Evolutionary conservation across 805 yeast genomes (phyloP).

Genomic region (Scheffersomyces stipitis): DNA sequence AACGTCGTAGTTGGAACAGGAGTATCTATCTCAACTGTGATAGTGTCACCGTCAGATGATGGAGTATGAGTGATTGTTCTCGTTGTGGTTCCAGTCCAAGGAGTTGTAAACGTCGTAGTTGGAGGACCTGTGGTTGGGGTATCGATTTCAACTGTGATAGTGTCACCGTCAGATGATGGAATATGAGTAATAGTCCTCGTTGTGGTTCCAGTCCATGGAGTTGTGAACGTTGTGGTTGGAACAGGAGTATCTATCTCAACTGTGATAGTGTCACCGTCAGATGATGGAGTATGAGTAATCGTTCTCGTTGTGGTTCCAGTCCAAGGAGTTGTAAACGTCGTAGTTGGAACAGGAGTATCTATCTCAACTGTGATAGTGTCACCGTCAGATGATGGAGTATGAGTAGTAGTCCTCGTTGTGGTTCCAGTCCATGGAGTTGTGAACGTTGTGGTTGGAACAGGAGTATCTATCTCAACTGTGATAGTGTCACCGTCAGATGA

Average conservation of each 20-base stretch:
- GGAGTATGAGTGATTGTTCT: background rate
- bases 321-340: background rate
- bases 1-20: too few species aligned
- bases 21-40: too few species aligned
- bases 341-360: too few species aligned
- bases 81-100: background rate
- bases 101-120: background rate
- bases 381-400: too few species aligned
- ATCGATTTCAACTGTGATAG: background rate
- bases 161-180: too few species aligned
- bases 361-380: too few species aligned
- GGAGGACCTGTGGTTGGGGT: background rate
- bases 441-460: too few species aligned
- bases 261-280: background rate
- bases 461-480: too few species aligned
- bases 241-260: background rate
- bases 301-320: background rate
- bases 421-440: too few species aligned
- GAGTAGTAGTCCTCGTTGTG: too few species aligned
- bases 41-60: background rate
- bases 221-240: background rate
- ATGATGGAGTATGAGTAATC: background rate
- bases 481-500: too few species aligned
- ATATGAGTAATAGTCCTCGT: too few species aligned
- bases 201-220: background rate